Percentiles rank a stretch among this genome's conserved stretches.
Conservation (phyloP, 1,284 basidiomycete genomes). For the Athelia psychrophila region DNA sequence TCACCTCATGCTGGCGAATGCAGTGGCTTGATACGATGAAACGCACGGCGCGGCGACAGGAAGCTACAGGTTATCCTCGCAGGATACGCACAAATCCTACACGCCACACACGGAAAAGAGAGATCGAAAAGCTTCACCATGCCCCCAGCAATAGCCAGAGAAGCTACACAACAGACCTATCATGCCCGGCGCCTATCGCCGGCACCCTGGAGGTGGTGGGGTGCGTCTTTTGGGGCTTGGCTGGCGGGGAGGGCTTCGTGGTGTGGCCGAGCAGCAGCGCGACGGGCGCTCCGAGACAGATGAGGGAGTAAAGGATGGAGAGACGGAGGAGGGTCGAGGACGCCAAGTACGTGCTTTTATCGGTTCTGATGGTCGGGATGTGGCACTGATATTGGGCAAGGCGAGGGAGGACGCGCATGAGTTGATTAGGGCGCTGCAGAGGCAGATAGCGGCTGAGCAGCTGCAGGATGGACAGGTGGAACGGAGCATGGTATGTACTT, state of each 20-base stretch:
- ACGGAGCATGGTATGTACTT: neutral
- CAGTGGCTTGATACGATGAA: too few relatives aligned
- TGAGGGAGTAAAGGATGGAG: constrained; percentile 65
- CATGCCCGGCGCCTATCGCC: constrained; percentile 95
- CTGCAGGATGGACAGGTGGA: neutral
- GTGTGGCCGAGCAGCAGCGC: constrained; percentile 67
- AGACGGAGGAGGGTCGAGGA: constrained; percentile 52
- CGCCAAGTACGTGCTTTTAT: too few relatives aligned
- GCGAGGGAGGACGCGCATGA: constrained; percentile 57
- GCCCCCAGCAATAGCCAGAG: too few relatives aligned
- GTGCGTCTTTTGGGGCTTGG: constrained; percentile 92
- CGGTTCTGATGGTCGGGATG: too few relatives aligned
- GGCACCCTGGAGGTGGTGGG: constrained; percentile 95
- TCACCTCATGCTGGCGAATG: too few relatives aligned
- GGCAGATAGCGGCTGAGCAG: constrained; percentile 38
- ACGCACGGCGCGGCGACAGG: too few relatives aligned
- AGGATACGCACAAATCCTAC: too few relatives aligned
- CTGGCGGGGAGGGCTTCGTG: constrained; percentile 80
- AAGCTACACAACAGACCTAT: constrained; percentile 97
- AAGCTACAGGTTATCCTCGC: too few relatives aligned
- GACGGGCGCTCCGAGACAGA: constrained; percentile 62
- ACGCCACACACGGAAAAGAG: too few relatives aligned
- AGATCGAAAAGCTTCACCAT: too few relatives aligned
- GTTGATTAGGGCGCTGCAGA: constrained; percentile 52
- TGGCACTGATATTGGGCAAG: too few relatives aligned